These are phyloP conservation scores for Apiospora aurea DNA, from an alignment of 2,329 filamentous ascomycete genomes.

Conservation along the genomic window DNA sequence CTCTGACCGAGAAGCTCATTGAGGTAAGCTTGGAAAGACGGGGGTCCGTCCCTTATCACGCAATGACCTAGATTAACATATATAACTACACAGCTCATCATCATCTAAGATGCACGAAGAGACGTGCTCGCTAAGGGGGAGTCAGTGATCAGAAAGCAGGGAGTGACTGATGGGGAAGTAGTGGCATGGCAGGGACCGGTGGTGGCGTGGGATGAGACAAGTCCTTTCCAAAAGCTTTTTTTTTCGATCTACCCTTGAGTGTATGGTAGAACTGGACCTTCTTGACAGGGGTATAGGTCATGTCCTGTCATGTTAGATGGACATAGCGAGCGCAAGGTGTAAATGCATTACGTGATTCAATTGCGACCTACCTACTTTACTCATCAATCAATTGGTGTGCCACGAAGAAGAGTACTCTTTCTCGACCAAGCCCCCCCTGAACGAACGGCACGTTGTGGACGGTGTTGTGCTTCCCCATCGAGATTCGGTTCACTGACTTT, in stretches of 20 bases:
- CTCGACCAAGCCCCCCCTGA: background rate
- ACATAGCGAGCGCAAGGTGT: slow-evolving; percentile 15
- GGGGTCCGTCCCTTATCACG: background rate
- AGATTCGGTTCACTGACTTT: background rate
- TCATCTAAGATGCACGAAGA: slow-evolving; percentile 25
- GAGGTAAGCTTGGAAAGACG: slow-evolving; percentile 53
- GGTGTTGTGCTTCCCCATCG: background rate
- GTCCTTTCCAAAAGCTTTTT: background rate
- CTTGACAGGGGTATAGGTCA: background rate
- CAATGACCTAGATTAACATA: background rate
- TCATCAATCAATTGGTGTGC: background rate
- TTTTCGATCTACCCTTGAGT: background rate
- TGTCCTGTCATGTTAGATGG: background rate
- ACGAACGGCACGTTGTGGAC: background rate
- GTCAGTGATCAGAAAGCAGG: background rate
- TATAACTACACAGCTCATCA: slow-evolving; percentile 27
- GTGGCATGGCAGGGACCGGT: background rate
- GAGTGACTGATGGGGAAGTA: background rate
- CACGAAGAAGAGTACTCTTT: background rate
- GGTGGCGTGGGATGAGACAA: background rate
- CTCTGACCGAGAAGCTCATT: slow-evolving; percentile 66
- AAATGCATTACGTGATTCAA: slow-evolving; percentile 11
- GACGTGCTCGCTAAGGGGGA: background rate
- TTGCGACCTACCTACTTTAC: background rate
- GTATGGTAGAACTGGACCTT: background rate